Base-by-base conservation (phyloP, 768 basidiomycete genomes). In the Trametes meyenii region DNA sequence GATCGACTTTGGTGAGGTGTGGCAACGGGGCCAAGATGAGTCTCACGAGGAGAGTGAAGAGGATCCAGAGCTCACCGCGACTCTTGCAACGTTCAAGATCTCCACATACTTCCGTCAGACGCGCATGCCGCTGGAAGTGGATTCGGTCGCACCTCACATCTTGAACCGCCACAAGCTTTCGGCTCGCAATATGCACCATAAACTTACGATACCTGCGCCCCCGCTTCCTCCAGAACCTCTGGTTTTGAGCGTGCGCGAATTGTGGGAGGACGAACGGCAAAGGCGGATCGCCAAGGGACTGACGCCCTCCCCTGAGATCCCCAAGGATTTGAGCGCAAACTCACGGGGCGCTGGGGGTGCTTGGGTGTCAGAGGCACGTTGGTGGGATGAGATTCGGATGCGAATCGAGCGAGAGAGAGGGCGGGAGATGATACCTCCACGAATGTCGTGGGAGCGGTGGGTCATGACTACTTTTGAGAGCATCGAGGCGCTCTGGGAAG, bases 241-340 rank as follows among this genome's bases (percentile, higher is more conserved):
- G 26, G 90, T 99, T 6, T 79, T 87, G 43, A 88, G 93, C 68
- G 90, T 98, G 48, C 87, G 92, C 63, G 96, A 98, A 74, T 79
- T 98, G 2, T 99, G 96, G 96, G 92, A 96, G 52, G 95, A 98
- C 68, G 96, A 99, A 75, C 85, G 90, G n/a, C 79, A 80, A 12
- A 84, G 94, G 10, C 81, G 96, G 19, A 72, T 74, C 24, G 79
- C 79, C 3, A 83, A 81, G 36, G 94, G 94, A 1, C 79, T 95
- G 36, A 70, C 83, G 61, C 86, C 94, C 5, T 84, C 90, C 17
- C 90, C 90, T 13, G 83, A 83, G 44, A 78, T 94, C 58, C 91
- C 93, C 14, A 73, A 84, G 36, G 88, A 89, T 71, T 82, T 81
- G 53, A 89, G 85, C 67, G 88, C 84, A 62, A 80, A 82, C 7